Base-by-base conservation (phyloP, 2,329 filamentous ascomycete species). In the Zymoseptoria ardabiliae region DNA sequence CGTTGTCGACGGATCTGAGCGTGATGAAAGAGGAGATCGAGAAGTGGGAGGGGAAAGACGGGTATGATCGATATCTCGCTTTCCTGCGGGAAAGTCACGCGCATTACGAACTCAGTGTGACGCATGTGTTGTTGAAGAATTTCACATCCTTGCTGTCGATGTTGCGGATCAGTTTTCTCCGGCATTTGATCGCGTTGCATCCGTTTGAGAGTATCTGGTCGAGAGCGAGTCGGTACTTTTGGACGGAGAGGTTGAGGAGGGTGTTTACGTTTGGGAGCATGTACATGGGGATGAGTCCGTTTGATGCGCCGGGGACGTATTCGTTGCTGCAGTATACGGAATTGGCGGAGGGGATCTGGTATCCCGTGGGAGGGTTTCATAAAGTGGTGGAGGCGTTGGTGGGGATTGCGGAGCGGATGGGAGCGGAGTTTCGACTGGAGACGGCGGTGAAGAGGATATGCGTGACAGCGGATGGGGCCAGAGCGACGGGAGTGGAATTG, bases 241-340 rank as follows among this genome's bases (percentile, higher is more conserved):
- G 78, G 77, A 86, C 85, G 0, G 87, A 90, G 69, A 77, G 87
- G 59, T 69, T 91, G 67, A 77, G 88, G 61, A 76, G 87, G 23
- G 87, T 88, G 0, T 91, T 91, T 64, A 90, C 88, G 0, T 91
- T 91, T 72, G 87, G 84, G 21, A 90, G 85, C 66, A 91, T 91
- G 88, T 91, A 91, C 69, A 88, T 91, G 85, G 88, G 88, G 0
- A 91, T 91, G 88, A 85, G 81, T 57, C 88, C 88, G 0, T 91
- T 88, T 69, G 86, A 89, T 69, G 87, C 88, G 0, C 88, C 88
- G 0, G 87, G 85, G 3, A 90, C 88, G 1, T 91, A 91, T 73
- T 86, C 82, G 54, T 72, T 91, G 60, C 75, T 91, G 55, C 88
- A 90, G 72, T 91, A 90, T 70, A 88, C 88, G 0, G 88, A 91